Evolutionary conservation across 768 basidiomycete genomes (phyloP), one percentile per base, ranked within the genome.

Genomic region (Phanerodontia chrysosporium): DNA sequence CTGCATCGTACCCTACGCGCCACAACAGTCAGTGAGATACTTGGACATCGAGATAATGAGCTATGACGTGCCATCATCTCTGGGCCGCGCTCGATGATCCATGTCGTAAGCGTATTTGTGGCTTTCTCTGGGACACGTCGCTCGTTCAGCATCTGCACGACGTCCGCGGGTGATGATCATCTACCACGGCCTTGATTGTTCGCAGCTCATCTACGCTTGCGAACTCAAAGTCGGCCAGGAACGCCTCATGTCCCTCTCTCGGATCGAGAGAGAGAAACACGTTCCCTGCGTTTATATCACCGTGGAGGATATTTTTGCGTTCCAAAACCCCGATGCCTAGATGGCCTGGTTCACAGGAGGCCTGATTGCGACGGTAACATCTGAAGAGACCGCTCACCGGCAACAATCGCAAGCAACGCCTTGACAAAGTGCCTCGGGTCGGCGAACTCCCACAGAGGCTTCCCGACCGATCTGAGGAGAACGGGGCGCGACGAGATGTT

Each of bases 221-320:
- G 59, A 62, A 66, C 27, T 75, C 71, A 2, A 74, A 53, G 52
- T 73, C 74, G n/a, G 64, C 72, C 49, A 74, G 21, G 42, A 70
- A 74, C 1, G 71, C 73, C 35, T 59, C 46, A 6, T 18, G 1
- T 45, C 60, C 45, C 57, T 55, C 18, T 55, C 58, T 13, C 18
- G 44, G 1, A 63, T 62, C 42, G 10, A 13, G 25, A 29, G 56
- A n/a, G 2, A 75, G 69, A 18, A 75, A 65, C 5, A 76, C 64
- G 48, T 74, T 74, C 13, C 73, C 72, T 28, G 68, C 67, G 58
- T 70, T 75, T 49, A 75, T 60, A 48, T 75, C 70, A 3, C 71
- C 62, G 42, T 74, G 73, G 2, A 74, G 51, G 42, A 76, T 65
- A 0, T 66, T 67, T 9, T 67, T 60, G 28, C 65, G 4, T 52